Evolutionary conservation across 176 grass and related monocot genomes (phyloP), one percentile per base, ranked within the genome.

Genomic region (Microstegium vimineum): DNA sequence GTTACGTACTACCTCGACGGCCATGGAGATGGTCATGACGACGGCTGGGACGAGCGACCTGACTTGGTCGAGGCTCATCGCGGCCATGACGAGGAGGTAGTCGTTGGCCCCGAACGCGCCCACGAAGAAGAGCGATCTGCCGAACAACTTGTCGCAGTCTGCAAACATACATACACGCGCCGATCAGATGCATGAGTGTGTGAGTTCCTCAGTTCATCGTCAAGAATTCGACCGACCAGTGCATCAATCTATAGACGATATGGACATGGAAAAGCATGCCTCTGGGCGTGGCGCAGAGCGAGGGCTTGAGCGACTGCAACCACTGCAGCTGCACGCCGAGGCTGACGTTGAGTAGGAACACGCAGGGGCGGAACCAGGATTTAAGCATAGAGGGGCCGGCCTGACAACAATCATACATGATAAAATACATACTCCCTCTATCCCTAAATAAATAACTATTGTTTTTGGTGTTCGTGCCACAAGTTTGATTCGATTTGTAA

Each of bases 1-100:
- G 37, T 40, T 42, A n/a, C n/a, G n/a, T n/a, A n/a, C n/a, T n/a
- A 89, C 92, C 92, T 94, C 76, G 69, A 89, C 69, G 36, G 83
- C 83, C 33, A 15, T 86, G n/a, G 83, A 85, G 82, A 94, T 85
- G 62, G 86, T 36, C 1, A 5, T 5, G 75, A 94, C 74, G 25
- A 94, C 76, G 23, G 78, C 62, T 0, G 92, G 86, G 3, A 89
- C 75, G 63, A 57, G 52, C 1, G 86, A 20, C 27, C 70, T 83
- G 51, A 89, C 57, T 56, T 94, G 38, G 0, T 81, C 2, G 16
- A 91, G 1, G 75, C 57, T 89, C 66, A 51, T 88, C 18, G 14
- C 34, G 22, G 13, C n/a, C 32, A 90, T 57, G 0, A 76, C 67
- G 74, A 83, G 45, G 69, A 76, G 42, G 85, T 93, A 93, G 46